phyloP scores from a whole-genome alignment of 129 eudicot species.

The Lactuca sativa region DNA sequence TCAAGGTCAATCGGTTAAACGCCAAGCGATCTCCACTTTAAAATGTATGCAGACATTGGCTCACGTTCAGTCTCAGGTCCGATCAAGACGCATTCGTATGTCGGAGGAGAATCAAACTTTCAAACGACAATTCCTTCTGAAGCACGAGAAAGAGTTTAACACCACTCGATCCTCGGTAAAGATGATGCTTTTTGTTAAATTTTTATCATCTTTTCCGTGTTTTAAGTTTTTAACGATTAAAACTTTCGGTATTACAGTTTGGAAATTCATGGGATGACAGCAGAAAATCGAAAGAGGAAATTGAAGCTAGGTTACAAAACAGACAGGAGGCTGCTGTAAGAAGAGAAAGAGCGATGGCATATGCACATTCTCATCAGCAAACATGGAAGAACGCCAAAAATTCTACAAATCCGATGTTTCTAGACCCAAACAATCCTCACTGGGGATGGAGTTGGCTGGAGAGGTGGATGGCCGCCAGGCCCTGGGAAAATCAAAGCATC shows the following conservation, averaged over 20 bases:
- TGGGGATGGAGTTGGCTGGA: conserved; percentile 99
- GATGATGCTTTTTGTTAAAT: neutral
- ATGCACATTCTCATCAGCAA: conserved; percentile 88
- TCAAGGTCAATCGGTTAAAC: conserved; percentile 70
- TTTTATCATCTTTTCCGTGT: neutral
- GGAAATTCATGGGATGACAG: conserved; percentile 83
- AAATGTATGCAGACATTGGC: conserved; percentile 79
- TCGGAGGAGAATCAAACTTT: conserved; percentile 63
- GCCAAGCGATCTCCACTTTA: conserved; percentile 60
- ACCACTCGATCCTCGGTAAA: conserved; percentile 46
- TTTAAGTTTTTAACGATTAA: neutral
- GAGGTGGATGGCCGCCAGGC: conserved; percentile 95
- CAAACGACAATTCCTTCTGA: conserved; percentile 50
- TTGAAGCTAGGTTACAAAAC: conserved; percentile 58
- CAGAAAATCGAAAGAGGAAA: conserved; percentile 67
- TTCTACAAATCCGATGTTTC: conserved; percentile 56
- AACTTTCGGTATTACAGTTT: conserved; percentile 29
- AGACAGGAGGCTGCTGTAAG: conserved; percentile 84
- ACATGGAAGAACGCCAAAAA: conserved; percentile 64
- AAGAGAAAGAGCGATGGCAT: conserved; percentile 92
- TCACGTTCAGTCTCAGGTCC: conserved; percentile 66
- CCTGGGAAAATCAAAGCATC: conserved; percentile 65
- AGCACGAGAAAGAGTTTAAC: conserved; percentile 57
- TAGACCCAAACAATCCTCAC: conserved; percentile 89
- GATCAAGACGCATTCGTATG: conserved; percentile 63